A percentile compares a stretch with the other conserved stretches of the same genome.
These are phyloP conservation scores for Neurospora sp. DNA, from an alignment of 495 filamentous ascomycete genomes.

Conservation along the genomic window DNA sequence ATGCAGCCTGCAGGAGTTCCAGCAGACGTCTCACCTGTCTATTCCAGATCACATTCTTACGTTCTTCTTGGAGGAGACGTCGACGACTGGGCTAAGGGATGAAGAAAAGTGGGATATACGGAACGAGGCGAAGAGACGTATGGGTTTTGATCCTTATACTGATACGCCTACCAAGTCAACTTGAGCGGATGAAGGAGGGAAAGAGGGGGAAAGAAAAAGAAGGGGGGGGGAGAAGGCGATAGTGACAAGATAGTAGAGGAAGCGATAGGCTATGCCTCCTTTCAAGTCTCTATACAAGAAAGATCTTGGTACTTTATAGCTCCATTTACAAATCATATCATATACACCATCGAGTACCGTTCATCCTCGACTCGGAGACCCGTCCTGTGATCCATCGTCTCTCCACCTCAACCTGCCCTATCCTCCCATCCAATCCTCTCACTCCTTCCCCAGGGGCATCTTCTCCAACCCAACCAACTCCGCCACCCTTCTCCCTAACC, in stretches of 20 bases:
- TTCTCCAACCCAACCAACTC: slow-evolving; percentile 33
- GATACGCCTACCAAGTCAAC: slow-evolving; percentile 16
- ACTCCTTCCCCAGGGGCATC: not conserved
- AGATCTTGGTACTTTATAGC: not conserved
- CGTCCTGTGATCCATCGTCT: not conserved
- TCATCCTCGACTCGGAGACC: not conserved
- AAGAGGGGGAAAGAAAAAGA: not conserved
- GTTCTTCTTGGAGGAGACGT: slow-evolving; percentile 83
- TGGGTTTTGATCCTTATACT: slow-evolving; percentile 64
- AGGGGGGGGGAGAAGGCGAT: not conserved
- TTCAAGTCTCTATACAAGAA: not conserved
- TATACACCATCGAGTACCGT: not conserved
- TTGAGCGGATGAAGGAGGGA: not conserved
- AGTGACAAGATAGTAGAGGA: not conserved
- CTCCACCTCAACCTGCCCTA: not conserved
- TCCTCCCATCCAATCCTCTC: not conserved
- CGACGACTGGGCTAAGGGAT: slow-evolving; percentile 61
- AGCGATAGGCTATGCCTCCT: not conserved
- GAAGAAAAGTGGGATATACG: slow-evolving; percentile 62
- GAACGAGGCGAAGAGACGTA: slow-evolving; percentile 57
- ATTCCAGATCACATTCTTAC: slow-evolving; percentile 92
- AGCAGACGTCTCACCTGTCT: slow-evolving; percentile 83
- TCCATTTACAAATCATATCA: not conserved
- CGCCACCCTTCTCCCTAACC: slow-evolving; percentile 54
- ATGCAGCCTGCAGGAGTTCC: slow-evolving; percentile 89